Conservation (phyloP, 371 early-diverging fungal species). For the Mortierella sp. region DNA sequence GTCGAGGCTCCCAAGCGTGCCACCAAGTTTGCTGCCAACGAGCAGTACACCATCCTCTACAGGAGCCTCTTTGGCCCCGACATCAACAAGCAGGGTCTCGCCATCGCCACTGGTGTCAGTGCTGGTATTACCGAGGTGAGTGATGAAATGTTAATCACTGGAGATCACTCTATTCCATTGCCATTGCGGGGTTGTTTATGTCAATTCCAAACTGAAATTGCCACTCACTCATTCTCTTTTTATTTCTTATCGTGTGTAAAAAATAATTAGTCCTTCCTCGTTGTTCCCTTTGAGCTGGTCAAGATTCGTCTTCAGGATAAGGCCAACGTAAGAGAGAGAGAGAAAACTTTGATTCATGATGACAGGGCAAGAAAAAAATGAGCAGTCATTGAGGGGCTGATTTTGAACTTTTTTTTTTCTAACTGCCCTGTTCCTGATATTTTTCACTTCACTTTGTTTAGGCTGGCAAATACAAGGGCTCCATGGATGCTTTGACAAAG, state of each 20-base stretch:
- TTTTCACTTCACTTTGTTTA: too few species aligned
- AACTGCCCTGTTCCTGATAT: too few species aligned
- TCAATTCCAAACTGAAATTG: not conserved
- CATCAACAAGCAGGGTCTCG: conserved; percentile 80
- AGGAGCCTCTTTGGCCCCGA: conserved; percentile 77
- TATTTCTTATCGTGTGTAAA: not conserved
- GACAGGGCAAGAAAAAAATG: not conserved
- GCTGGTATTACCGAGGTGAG: conserved; percentile 92
- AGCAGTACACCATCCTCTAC: conserved; percentile 84
- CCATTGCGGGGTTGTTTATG: not conserved
- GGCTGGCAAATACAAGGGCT: conserved; percentile 53
- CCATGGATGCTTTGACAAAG: conserved; percentile 48
- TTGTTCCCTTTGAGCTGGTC: conserved; percentile 94
- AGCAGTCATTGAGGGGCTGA: not conserved
- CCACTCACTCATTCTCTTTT: not conserved
- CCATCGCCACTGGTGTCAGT: conserved; percentile 92
- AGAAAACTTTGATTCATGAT: not conserved
- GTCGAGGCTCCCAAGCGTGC: conserved; percentile 99
- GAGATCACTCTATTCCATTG: not conserved
- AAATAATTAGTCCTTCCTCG: conserved; percentile 79
- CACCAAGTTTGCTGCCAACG: conserved; percentile 96
- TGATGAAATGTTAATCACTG: not conserved
- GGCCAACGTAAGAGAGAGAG: conserved; percentile 67
- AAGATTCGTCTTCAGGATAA: conserved; percentile 95
- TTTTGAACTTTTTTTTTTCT: not conserved